phyloP scores from a whole-genome alignment of 2,329 filamentous ascomycete genomes.

The Venturia carpophila region DNA sequence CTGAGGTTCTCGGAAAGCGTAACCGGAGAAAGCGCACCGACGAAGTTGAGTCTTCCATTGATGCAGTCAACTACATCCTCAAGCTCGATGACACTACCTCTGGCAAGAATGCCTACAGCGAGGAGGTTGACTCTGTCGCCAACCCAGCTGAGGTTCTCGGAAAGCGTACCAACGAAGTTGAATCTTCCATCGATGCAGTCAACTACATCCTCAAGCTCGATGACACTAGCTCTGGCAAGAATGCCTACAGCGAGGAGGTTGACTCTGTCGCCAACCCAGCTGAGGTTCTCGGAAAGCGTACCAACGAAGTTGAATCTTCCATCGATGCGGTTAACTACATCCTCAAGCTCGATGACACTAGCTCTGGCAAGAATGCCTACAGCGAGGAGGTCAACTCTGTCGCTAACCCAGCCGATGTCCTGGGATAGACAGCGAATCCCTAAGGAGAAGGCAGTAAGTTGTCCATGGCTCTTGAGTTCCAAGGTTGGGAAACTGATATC shows the following conservation, averaged over 20 bases:
- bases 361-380: background rate
- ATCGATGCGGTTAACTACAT: background rate
- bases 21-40: background rate
- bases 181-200: background rate
- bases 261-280: background rate
- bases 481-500: background rate
- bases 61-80: conserved; percentile 1
- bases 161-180: background rate
- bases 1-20: background rate
- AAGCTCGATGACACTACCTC: background rate
- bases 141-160: background rate
- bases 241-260: background rate
- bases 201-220: background rate
- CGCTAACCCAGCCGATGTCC: background rate
- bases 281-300: background rate
- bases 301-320: background rate
- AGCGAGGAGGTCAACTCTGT: background rate
- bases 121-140: background rate
- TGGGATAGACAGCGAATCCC: background rate
- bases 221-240: background rate
- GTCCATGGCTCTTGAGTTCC: background rate
- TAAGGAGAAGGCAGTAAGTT: background rate
- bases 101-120: background rate
- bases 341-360: background rate
- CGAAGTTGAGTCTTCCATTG: background rate